Conservation (phyloP, 169 alveolate species). For the Plasmodium cynomolgi region DNA sequence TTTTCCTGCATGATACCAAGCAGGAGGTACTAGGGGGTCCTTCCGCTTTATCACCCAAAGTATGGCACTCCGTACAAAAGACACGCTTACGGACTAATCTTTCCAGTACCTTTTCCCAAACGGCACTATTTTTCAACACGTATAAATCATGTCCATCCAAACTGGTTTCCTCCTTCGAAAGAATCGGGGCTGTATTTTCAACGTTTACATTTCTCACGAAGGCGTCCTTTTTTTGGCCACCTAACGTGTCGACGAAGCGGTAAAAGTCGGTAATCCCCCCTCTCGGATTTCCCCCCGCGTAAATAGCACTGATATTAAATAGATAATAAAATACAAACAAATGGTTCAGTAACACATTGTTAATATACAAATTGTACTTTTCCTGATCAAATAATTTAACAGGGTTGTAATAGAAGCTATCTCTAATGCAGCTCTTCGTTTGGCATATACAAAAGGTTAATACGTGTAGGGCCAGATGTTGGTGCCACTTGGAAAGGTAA, state of each 20-base stretch:
- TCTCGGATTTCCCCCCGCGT: not conserved
- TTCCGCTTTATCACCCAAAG: not conserved
- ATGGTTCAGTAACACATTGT: conserved; percentile 65
- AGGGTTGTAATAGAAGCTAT: conserved; percentile 55
- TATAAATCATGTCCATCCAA: not conserved
- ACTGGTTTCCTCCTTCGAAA: conserved; percentile 5
- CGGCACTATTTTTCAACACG: conserved; percentile 7
- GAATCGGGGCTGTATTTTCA: not conserved
- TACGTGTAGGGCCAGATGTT: conserved; percentile 15
- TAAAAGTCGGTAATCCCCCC: conserved; percentile 33
- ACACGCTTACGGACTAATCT: not conserved
- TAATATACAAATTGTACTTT: conserved; percentile 71
- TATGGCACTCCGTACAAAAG: not conserved
- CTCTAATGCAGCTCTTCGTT: conserved; percentile 49
- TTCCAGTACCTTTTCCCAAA: conserved; percentile 26
- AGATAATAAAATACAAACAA: conserved; percentile 55
- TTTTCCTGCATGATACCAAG: not conserved
- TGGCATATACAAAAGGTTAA: conserved; percentile 65
- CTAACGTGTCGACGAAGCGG: conserved; percentile 9
- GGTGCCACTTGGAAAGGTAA: conserved; percentile 25
- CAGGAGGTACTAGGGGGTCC: not conserved
- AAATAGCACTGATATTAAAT: conserved; percentile 11
- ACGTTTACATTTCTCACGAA: not conserved
- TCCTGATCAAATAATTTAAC: conserved; percentile 65
- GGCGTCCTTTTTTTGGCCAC: conserved; percentile 26